A percentile compares a stretch with the other conserved stretches of the same genome.
Conservation (phyloP, 192 early-diverging fungal genomes). For the Coemansia sp. region DNA sequence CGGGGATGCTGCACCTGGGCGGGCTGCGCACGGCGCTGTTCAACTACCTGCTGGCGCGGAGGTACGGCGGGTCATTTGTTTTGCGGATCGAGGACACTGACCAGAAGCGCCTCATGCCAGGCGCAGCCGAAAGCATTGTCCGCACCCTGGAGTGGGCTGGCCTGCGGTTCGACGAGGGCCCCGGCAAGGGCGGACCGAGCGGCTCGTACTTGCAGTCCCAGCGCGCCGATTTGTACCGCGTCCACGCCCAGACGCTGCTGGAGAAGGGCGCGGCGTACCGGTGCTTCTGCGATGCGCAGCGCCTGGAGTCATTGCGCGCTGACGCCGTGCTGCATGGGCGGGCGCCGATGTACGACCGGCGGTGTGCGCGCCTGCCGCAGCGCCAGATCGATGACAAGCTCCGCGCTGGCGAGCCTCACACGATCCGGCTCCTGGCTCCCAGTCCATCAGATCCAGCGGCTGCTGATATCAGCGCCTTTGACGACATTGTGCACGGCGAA, state of each 20-base stretch:
- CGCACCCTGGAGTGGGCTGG: conserved; percentile 75
- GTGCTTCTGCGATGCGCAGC: conserved; percentile 83
- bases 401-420: conserved; percentile 60
- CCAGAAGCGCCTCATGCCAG: conserved; percentile 73
- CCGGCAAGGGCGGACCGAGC: conserved; percentile 58
- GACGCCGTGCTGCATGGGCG: conserved; percentile 60
- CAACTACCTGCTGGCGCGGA: conserved; percentile 84
- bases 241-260: conserved; percentile 68
- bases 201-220: conserved; percentile 83
- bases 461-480: conserved; percentile 60
- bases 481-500: conserved; percentile 77
- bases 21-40: conserved; percentile 92
- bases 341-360: conserved; percentile 75
- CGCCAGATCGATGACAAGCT: conserved; percentile 69
- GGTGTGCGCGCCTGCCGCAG: conserved; percentile 70
- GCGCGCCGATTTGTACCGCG: conserved; percentile 70
- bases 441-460: conserved; percentile 46
- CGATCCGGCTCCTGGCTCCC: conserved; percentile 71
- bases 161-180: conserved; percentile 77
- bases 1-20: conserved; percentile 91
- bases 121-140: conserved; percentile 71
- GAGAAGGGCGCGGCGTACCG: conserved; percentile 78
- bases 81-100: conserved; percentile 97
- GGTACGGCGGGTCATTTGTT: conserved; percentile 75
- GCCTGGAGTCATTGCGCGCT: conserved; percentile 63